Percentiles rank a stretch among this genome's conserved stretches.
Conservation (phyloP, 306 rosid species). For the Cicer bijugum region DNA sequence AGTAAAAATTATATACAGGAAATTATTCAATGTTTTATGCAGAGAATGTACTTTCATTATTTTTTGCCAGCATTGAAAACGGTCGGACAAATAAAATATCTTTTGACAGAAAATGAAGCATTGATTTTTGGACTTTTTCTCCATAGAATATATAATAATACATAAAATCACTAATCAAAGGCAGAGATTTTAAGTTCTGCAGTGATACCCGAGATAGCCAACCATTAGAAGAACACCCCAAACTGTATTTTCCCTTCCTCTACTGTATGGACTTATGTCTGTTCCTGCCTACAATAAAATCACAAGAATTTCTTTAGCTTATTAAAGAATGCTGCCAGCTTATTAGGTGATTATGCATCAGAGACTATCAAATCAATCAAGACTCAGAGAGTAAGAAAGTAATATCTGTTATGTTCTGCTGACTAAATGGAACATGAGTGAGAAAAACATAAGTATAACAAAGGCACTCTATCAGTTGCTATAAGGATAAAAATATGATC, state of each 20-base stretch:
- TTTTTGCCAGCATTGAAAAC: slow-evolving; percentile 29
- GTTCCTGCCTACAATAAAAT: slow-evolving; percentile 77
- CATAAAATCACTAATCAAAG: slow-evolving; percentile 33
- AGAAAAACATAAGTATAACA: not conserved
- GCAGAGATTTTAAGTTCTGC: slow-evolving; percentile 41
- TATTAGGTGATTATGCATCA: slow-evolving; percentile 26
- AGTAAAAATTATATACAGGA: slow-evolving; percentile 26
- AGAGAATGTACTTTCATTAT: slow-evolving; percentile 2
- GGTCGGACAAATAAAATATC: slow-evolving; percentile 17
- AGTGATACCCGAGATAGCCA: slow-evolving; percentile 92
- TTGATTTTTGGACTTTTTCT: slow-evolving; percentile 24
- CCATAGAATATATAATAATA: not conserved
- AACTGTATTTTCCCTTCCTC: slow-evolving; percentile 93
- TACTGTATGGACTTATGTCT: slow-evolving; percentile 72
- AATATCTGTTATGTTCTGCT: slow-evolving; percentile 10
- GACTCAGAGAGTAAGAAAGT: slow-evolving; percentile 24
- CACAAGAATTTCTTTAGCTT: slow-evolving; percentile 42
- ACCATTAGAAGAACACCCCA: slow-evolving; percentile 91
- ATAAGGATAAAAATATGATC: not conserved
- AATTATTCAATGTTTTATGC: not conserved
- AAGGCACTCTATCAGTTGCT: slow-evolving; percentile 7
- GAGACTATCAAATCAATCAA: slow-evolving; percentile 36
- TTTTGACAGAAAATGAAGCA: slow-evolving; percentile 29
- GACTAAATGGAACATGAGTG: slow-evolving; percentile 30
- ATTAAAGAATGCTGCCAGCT: slow-evolving; percentile 25